Evolutionary conservation across 2,329 filamentous ascomycete species (phyloP).

Genomic region (Verticillium dahliae): DNA sequence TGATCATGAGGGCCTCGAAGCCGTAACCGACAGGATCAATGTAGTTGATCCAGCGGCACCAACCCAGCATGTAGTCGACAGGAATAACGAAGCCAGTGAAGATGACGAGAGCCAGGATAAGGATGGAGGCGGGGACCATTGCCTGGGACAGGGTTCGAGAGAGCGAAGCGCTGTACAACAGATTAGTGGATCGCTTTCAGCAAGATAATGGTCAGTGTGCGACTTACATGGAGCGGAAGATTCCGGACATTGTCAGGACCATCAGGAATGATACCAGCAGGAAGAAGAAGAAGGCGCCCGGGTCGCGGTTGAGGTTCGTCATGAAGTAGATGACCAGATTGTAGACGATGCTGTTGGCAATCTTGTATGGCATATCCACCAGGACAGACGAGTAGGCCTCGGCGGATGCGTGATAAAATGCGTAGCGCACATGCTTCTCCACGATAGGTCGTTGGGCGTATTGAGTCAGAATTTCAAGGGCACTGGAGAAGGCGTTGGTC

Average conservation of each 20-base stretch:
- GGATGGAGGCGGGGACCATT: conserved; percentile 51
- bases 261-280: conserved; percentile 67
- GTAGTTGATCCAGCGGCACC: conserved; percentile 81
- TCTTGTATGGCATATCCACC: conserved; percentile 77
- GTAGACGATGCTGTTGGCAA: conserved; percentile 68
- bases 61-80: conserved; percentile 64
- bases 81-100: conserved; percentile 68
- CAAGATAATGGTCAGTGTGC: conserved; percentile 25
- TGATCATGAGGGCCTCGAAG: conserved; percentile 76
- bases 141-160: conserved; percentile 64
- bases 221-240: conserved; percentile 66
- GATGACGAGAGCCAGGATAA: conserved; percentile 61
- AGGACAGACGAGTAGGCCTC: conserved; percentile 87
- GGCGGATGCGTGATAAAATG: conserved; percentile 84
- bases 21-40: conserved; percentile 73
- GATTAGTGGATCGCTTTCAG: conserved; percentile 23
- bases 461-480: conserved; percentile 64
- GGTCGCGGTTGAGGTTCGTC: conserved; percentile 68
- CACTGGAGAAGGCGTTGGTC: conserved; percentile 38
- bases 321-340: conserved; percentile 83
- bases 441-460: conserved; percentile 89
- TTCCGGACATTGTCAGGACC: conserved; percentile 75
- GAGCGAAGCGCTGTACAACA: conserved; percentile 59
- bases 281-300: conserved; percentile 81
- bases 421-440: conserved; percentile 82